Evolutionary conservation across 2,329 filamentous ascomycete species (phyloP), one percentile per base, ranked within the genome.

Genomic region (Aspergillus arachidicola): DNA sequence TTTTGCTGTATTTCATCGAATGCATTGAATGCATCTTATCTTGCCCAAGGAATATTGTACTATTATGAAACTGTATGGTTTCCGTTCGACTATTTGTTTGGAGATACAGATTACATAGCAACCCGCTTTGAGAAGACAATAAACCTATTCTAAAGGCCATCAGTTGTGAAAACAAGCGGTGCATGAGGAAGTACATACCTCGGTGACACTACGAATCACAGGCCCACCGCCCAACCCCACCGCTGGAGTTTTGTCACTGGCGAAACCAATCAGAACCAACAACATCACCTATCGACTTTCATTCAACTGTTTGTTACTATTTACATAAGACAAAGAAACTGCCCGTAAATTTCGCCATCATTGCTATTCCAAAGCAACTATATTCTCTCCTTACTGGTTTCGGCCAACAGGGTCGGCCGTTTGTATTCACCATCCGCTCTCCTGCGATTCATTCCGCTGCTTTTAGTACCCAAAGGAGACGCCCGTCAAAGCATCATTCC

Each of bases 241-340:
- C 21, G 11, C 6, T 9, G 45, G 48, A 51, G 16, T 55, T 56
- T 41, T 26, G n/a, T 11, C 26, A 54, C 26, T 26, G 16, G 19
- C 28, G 51, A 57, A 51, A 48, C 38, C 57, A 59, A 62, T 59
- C 50, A 50, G 30, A 59, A 36, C 30, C 4, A 34, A 32, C 14
- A 38, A 21, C 58, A 54, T 50, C 50, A 50, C 59, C 32, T 30
- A 51, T 30, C 57, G 46, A 63, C 51, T 26, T 41, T 51, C 48
- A 56, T 30, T 32, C 38, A 53, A 14, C 23, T 26, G 2, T 12
- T n/a, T 28, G 4, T 34, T 50, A 50, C 46, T 50, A 11, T 28
- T 32, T 60, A 30, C 36, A 56, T 9, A 38, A 56, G 30, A 12
- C 7, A 56, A 60, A 46, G 12, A 21, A 0, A 16, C 32, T 54